Conservation (phyloP, 2,329 filamentous ascomycete species). For the Hypoxylon sp. region DNA sequence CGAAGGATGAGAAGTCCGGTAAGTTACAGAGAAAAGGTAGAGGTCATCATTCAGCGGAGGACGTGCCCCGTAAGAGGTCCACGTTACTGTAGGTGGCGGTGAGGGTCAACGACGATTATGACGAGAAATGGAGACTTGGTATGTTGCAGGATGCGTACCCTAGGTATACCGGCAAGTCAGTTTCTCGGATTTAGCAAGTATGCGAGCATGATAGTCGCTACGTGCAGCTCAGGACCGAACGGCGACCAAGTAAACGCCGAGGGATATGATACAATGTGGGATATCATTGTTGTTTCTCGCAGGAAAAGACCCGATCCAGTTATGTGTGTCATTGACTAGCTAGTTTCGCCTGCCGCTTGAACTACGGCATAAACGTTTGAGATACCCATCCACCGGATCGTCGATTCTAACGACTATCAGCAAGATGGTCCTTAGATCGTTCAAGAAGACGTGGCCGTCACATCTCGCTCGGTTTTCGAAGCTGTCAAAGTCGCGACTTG, state of each 20-base stretch:
- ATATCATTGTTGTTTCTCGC: conserved; percentile 16
- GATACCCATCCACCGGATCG: conserved; percentile 9
- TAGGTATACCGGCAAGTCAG: not conserved
- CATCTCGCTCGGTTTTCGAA: conserved; percentile 1
- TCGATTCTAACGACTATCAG: conserved; percentile 9
- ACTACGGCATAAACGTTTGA: conserved; percentile 19
- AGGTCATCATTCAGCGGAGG: not conserved
- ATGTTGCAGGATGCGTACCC: not conserved
- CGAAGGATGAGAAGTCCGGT: too few species aligned
- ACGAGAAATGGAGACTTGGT: not conserved
- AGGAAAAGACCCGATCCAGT: conserved; percentile 9
- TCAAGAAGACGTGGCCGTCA: conserved; percentile 2
- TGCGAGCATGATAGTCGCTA: not conserved
- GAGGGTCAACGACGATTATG: not conserved
- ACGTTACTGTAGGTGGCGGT: not conserved
- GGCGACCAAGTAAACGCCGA: not conserved
- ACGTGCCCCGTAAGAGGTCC: not conserved
- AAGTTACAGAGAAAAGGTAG: not conserved
- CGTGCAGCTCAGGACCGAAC: not conserved
- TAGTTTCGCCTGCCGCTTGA: conserved; percentile 24
- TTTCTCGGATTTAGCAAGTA: not conserved
- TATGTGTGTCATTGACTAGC: not conserved
- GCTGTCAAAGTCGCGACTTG: conserved; percentile 9
- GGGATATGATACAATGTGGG: not conserved
- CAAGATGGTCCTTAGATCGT: conserved; percentile 14